Evolutionary conservation across 2,329 filamentous ascomycete species (phyloP), one percentile per base, ranked within the genome.

Genomic region (Neonectria magnoliae): DNA sequence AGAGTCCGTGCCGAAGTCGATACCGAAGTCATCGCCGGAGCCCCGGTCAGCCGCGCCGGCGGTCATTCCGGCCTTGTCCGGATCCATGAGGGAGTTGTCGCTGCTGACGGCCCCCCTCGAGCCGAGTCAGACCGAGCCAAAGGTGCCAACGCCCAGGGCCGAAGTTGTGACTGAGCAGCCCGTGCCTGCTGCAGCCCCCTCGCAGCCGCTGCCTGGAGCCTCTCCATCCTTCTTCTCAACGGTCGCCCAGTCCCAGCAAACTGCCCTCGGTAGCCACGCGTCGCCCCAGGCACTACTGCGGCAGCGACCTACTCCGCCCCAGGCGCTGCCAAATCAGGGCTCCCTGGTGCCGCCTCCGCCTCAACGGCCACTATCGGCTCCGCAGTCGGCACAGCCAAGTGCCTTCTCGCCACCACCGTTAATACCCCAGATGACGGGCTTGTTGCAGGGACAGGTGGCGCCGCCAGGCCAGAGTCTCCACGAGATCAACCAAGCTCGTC

Each of bases 361-460:
- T 11, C 87, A 90, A 57, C 87, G 96, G 65, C 91, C 96, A 8
- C 85, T 96, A 13, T 98, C 95, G 44, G 95, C 96, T 42, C 95
- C 96, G 27, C 92, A 93, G 76, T 92, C 93, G 58, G 91, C 88
- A 54, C 91, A 91, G 75, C 89, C 89, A 50, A 94, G 86, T 77
- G 86, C 84, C 5, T 96, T 97, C 77, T 87, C 87, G 8, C 87
- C 91, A 18, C 89, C 93, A 54, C 90, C 93, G 16, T 80, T 98
- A 70, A 91, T 94, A 76, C 90, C 93, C 57, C 95, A 98, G 76
- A 87, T 94, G 78, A 98, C 96, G 5, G 94, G 95, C 9, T 84
- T 74, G 20, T 62, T 87, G 58, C 87, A 88, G 74, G 81, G 82
- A 11, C 89, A 89, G 68, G 83, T 93, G 60, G 91, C 92, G 29